A percentile compares a stretch with the other conserved stretches of the same genome.
phyloP scores from a whole-genome alignment of 768 basidiomycete species.

The Filobasidium wieringae region DNA sequence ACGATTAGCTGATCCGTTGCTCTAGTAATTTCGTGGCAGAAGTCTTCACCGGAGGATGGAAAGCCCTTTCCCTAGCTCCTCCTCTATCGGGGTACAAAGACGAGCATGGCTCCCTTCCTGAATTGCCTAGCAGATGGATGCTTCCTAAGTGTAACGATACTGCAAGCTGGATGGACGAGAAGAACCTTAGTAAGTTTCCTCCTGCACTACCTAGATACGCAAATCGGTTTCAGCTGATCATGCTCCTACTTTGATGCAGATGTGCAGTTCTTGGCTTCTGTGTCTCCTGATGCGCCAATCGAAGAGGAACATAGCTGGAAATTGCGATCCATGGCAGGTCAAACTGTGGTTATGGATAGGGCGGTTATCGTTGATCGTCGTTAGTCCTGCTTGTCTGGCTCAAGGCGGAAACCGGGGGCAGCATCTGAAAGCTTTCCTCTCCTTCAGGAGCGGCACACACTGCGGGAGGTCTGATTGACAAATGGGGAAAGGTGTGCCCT shows the following conservation, averaged over 20 bases:
- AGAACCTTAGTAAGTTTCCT: neutral
- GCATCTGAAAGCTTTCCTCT: neutral
- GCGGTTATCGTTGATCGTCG: slow-evolving; percentile 34
- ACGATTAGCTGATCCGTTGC: no score
- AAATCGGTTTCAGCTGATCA: neutral
- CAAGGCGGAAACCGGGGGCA: no score
- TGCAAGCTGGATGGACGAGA: slow-evolving; percentile 4
- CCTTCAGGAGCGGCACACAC: slow-evolving; percentile 25
- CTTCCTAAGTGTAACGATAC: slow-evolving; percentile 6
- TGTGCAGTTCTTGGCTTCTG: slow-evolving; percentile 26
- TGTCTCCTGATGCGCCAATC: slow-evolving; percentile 23
- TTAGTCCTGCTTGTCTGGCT: no score
- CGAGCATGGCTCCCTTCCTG: neutral
- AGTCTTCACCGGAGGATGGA: slow-evolving; percentile 6
- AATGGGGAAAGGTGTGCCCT: slow-evolving; percentile 29
- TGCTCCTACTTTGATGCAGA: slow-evolving; percentile 10
- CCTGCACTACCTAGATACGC: neutral
- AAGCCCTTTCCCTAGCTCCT: slow-evolving; percentile 2
- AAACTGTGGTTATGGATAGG: slow-evolving; percentile 28
- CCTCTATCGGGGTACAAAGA: neutral
- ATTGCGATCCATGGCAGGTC: slow-evolving; percentile 18
- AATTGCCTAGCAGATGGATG: neutral
- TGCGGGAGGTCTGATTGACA: slow-evolving; percentile 21
- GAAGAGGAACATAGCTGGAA: slow-evolving; percentile 29
- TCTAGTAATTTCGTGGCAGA: slow-evolving; percentile 8